Conservation (phyloP, 164 flowering plant species). For the Macadamia integrifolia region DNA sequence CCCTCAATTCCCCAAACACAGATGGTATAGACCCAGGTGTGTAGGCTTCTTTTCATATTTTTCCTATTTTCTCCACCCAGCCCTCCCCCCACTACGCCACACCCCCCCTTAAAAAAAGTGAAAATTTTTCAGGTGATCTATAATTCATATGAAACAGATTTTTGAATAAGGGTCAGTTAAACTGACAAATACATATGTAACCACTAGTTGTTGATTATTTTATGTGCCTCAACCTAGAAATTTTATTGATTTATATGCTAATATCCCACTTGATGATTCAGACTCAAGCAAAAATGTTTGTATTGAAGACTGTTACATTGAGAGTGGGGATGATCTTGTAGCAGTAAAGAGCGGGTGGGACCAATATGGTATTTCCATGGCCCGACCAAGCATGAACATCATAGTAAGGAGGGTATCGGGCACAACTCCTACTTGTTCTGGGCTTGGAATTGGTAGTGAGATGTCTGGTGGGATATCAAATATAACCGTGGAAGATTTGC, state of each 20-base stretch:
- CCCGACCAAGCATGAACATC: slow-evolving; percentile 83
- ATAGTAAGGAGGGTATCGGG: slow-evolving; percentile 78
- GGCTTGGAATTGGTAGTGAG: slow-evolving; percentile 96
- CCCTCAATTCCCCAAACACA: slow-evolving; percentile 88
- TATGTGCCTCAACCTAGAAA: too few relatives aligned
- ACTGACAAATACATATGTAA: not conserved
- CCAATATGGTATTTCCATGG: slow-evolving; percentile 80
- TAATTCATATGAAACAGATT: too few relatives aligned
- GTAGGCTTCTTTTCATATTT: not conserved
- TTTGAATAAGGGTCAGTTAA: too few relatives aligned
- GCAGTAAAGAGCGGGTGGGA: slow-evolving; percentile 99
- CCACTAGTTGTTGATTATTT: not conserved
- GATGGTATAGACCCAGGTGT: slow-evolving; percentile 98
- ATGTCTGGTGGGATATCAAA: slow-evolving; percentile 98
- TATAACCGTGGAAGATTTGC: slow-evolving; percentile 56
- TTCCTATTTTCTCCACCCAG: not conserved
- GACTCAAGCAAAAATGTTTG: slow-evolving; percentile 85
- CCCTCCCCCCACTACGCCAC: too few relatives aligned
- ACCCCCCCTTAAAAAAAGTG: too few relatives aligned
- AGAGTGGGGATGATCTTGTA: slow-evolving; percentile 98
- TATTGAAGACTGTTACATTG: slow-evolving; percentile 95
- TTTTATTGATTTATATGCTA: not conserved
- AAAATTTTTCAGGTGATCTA: not conserved
- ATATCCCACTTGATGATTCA: slow-evolving; percentile 19
- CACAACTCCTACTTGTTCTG: slow-evolving; percentile 97